phyloP scores from a whole-genome alignment of 1,284 basidiomycete species.

The Papiliotrema nemorosa region DNA sequence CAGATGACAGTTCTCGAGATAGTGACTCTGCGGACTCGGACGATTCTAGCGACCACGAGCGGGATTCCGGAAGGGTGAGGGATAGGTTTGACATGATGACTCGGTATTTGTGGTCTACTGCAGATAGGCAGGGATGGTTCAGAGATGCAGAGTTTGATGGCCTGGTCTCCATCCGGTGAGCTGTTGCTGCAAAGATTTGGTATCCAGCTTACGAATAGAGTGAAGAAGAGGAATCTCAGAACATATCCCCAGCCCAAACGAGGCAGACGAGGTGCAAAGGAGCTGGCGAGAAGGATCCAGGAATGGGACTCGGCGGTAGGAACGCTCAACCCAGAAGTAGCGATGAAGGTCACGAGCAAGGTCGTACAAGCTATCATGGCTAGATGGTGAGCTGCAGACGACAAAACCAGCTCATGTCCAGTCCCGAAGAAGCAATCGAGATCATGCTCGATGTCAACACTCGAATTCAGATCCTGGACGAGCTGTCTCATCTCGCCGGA shows the following conservation, averaged over 20 bases:
- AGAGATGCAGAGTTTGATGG: slow-evolving; percentile 37
- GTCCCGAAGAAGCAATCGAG: slow-evolving; percentile 35
- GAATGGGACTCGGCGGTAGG: slow-evolving; percentile 62
- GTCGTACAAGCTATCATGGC: slow-evolving; percentile 73
- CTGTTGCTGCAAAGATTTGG: not conserved
- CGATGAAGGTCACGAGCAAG: slow-evolving; percentile 71
- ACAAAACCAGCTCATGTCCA: slow-evolving; percentile 4
- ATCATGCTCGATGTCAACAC: slow-evolving; percentile 44
- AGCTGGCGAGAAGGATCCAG: slow-evolving; percentile 21
- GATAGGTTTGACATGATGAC: slow-evolving; percentile 45
- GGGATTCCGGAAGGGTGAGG: slow-evolving; percentile 15
- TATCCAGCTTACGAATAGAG: slow-evolving; percentile 10
- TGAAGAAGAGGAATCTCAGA: slow-evolving; percentile 30
- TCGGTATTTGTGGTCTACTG: slow-evolving; percentile 37
- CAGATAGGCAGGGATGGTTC: slow-evolving; percentile 42
- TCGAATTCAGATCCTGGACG: slow-evolving; percentile 44
- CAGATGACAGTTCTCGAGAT: slow-evolving; percentile 6
- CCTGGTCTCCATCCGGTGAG: slow-evolving; percentile 40
- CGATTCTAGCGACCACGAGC: slow-evolving; percentile 18
- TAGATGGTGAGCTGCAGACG: slow-evolving; percentile 56
- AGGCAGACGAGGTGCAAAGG: slow-evolving; percentile 18
- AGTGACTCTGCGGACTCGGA: slow-evolving; percentile 8
- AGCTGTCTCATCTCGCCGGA: slow-evolving; percentile 38
- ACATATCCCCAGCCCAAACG: slow-evolving; percentile 34
- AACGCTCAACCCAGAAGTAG: slow-evolving; percentile 70